Conservation (phyloP, 2,329 filamentous ascomycete genomes). For the Stemphylium lycopersici region DNA sequence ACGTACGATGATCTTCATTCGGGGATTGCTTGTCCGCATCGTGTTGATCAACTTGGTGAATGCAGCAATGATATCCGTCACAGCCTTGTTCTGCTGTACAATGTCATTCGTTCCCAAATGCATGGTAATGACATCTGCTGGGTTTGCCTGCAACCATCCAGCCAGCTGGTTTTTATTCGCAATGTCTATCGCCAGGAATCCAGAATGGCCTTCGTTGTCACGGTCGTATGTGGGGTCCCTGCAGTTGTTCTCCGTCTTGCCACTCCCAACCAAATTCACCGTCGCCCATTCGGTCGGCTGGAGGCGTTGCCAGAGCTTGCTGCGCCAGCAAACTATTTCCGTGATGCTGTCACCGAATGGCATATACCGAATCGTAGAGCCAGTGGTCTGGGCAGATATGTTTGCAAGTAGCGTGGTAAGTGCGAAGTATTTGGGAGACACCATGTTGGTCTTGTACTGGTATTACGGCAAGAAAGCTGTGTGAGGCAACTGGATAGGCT, state of each 20-base stretch:
- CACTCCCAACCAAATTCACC: slow-evolving; percentile 50
- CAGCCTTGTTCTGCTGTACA: slow-evolving; percentile 47
- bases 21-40: slow-evolving; percentile 51
- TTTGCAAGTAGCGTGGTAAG: slow-evolving; percentile 14
- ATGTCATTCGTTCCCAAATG: slow-evolving; percentile 55
- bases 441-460: slow-evolving; percentile 16
- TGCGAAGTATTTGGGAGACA: slow-evolving; percentile 24
- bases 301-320: slow-evolving; percentile 52
- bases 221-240: slow-evolving; percentile 50
- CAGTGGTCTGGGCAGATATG: slow-evolving; percentile 20
- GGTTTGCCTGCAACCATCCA: slow-evolving; percentile 52
- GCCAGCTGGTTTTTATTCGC: slow-evolving; percentile 52
- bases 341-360: slow-evolving; percentile 56
- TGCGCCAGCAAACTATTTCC: slow-evolving; percentile 54
- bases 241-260: slow-evolving; percentile 43
- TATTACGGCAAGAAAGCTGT: not conserved
- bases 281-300: slow-evolving; percentile 48
- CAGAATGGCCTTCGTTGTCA: slow-evolving; percentile 54
- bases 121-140: slow-evolving; percentile 55
- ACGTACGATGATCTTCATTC: slow-evolving; percentile 54
- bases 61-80: slow-evolving; percentile 49
- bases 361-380: slow-evolving; percentile 44
- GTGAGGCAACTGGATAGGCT: not conserved
- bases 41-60: slow-evolving; percentile 46
- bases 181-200: slow-evolving; percentile 54